Percentiles rank a stretch among this genome's conserved stretches.
Conservation (phyloP, 108 stramenopile genomes). For the Mediolabrus comicus region DNA sequence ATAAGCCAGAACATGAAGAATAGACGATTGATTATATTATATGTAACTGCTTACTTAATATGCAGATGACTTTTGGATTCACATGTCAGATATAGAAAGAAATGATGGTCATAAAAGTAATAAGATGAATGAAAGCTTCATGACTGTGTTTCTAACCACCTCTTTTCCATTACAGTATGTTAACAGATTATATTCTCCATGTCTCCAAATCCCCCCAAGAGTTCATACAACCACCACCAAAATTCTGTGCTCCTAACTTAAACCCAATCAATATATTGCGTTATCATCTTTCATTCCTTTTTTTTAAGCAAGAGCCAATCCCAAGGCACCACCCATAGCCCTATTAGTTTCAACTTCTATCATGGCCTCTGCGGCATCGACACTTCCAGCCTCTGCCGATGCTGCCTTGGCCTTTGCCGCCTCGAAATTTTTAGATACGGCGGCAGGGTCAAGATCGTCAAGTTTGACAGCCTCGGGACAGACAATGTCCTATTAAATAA, state of each 20-base stretch:
- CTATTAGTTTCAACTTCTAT: conserved; percentile 94
- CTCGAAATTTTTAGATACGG: conserved; percentile 73
- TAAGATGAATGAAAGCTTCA: too few relatives aligned
- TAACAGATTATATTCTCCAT: conserved; percentile 1
- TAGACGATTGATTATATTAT: too few relatives aligned
- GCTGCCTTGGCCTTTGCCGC: conserved; percentile 76
- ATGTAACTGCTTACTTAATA: too few relatives aligned
- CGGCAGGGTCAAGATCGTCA: conserved; percentile 89
- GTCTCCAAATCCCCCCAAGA: too few relatives aligned
- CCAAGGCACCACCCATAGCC: conserved; percentile 92
- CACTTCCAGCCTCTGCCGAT: conserved; percentile 74
- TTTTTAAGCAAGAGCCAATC: conserved; percentile 55
- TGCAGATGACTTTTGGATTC: not conserved
- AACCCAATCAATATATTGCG: not conserved
- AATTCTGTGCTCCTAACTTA: not conserved
- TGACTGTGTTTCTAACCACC: not conserved
- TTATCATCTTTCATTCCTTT: not conserved
- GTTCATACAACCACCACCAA: not conserved
- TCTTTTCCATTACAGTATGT: conserved; percentile 3
- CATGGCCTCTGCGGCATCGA: conserved; percentile 91
- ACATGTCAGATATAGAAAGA: not conserved
- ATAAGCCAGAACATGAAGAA: not conserved
- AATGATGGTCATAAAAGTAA: not conserved
- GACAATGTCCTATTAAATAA: conserved; percentile 90
- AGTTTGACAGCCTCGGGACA: conserved; percentile 96